Conservation (phyloP, 495 filamentous ascomycete genomes). For the Gamarada debralockiae region DNA sequence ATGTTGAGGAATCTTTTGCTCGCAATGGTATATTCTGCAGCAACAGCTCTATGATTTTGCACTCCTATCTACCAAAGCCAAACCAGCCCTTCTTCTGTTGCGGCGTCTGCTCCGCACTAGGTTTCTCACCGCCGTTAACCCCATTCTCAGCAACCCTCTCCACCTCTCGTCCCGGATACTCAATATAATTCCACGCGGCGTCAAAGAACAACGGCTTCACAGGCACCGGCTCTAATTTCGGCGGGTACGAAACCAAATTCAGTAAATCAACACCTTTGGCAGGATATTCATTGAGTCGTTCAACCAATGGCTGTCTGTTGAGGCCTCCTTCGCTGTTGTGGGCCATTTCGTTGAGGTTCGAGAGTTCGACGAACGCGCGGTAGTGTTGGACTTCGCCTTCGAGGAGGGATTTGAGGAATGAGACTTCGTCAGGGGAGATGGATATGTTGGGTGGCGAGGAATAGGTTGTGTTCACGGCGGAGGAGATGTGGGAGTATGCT, state of each 20-base stretch:
- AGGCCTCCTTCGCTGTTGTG: constrained; percentile 4
- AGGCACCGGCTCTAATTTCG: constrained; percentile 74
- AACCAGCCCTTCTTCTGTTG: constrained; percentile 82
- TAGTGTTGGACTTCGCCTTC: constrained; percentile 67
- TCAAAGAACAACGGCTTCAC: constrained; percentile 97
- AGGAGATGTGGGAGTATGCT: constrained; percentile 35
- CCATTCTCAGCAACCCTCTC: constrained; percentile 8
- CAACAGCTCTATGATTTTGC: too few relatives aligned
- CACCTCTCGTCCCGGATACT: constrained; percentile 68
- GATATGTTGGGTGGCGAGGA: constrained; percentile 50
- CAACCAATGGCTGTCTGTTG: constrained; percentile 50
- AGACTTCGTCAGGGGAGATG: constrained; percentile 52
- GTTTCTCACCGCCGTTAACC: constrained; percentile 23
- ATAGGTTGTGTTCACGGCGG: constrained; percentile 14
- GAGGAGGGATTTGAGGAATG: constrained; percentile 56
- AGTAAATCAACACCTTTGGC: constrained; percentile 57
- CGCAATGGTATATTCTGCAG: too few relatives aligned
- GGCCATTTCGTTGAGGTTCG: constrained; percentile 46
- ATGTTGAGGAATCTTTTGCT: too few relatives aligned
- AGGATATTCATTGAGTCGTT: constrained; percentile 72
- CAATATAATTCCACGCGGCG: constrained; percentile 96
- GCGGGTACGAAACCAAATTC: constrained; percentile 84
- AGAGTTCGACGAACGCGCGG: constrained; percentile 78
- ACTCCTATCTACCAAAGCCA: constrained; percentile 82
- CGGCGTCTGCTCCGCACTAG: constrained; percentile 39